Conservation (phyloP, 2,329 filamentous ascomycete species). For the Alternaria ethzedia region DNA sequence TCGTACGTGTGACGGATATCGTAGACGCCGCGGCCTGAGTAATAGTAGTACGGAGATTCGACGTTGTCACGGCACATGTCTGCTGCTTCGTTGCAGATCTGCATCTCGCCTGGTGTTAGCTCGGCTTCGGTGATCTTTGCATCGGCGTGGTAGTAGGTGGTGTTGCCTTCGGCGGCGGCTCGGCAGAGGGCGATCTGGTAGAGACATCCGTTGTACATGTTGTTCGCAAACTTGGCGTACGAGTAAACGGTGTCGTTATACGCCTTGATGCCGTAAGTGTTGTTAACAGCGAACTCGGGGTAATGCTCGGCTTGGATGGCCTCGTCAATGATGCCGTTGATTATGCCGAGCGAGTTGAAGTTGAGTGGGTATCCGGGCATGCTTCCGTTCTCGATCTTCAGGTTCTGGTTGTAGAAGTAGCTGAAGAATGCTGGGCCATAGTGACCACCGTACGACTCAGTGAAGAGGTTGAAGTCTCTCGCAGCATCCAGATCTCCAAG, state of each 20-base stretch:
- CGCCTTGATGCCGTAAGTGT: slow-evolving; percentile 62
- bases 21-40: slow-evolving; percentile 62
- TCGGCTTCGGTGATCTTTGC: slow-evolving; percentile 21
- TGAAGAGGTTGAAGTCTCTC: slow-evolving; percentile 60
- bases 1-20: slow-evolving; percentile 55
- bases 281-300: slow-evolving; percentile 61
- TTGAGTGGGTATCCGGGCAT: slow-evolving; percentile 58
- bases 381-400: slow-evolving; percentile 59
- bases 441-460: slow-evolving; percentile 59
- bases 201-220: slow-evolving; percentile 57
- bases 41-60: slow-evolving; percentile 62
- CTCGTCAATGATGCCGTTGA: slow-evolving; percentile 57
- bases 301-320: slow-evolving; percentile 58
- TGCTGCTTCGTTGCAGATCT: slow-evolving; percentile 61
- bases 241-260: slow-evolving; percentile 66
- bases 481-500: slow-evolving; percentile 48
- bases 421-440: slow-evolving; percentile 63
- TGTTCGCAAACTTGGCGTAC: slow-evolving; percentile 63
- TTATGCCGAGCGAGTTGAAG: slow-evolving; percentile 60
- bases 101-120: slow-evolving; percentile 40
- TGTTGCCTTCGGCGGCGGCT: slow-evolving; percentile 47
- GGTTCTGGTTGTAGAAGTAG: slow-evolving; percentile 65
- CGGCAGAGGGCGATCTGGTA: slow-evolving; percentile 60
- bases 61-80: slow-evolving; percentile 65
- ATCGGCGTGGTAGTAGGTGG: slow-evolving; percentile 25